phyloP scores from a whole-genome alignment of 2,329 filamentous ascomycete genomes.

The Pseudogymnoascus sp. region DNA sequence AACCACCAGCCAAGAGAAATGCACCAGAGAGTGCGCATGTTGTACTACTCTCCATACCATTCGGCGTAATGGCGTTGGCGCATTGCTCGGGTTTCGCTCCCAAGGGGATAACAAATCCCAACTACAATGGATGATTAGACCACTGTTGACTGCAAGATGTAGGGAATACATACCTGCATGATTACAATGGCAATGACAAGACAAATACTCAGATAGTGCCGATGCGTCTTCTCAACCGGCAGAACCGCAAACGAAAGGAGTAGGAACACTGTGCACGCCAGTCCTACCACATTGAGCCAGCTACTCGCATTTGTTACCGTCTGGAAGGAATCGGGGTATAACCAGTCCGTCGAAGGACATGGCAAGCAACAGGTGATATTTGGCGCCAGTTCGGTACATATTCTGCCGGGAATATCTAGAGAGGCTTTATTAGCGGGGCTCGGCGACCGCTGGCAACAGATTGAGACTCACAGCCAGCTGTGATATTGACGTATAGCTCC shows the following conservation, averaged over 20 bases:
- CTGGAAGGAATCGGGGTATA: slow-evolving; percentile 51
- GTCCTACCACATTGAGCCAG: slow-evolving; percentile 70
- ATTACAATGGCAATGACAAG: slow-evolving; percentile 66
- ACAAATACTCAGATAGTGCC: slow-evolving; percentile 89
- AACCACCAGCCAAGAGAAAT: slow-evolving; percentile 77
- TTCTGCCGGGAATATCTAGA: slow-evolving; percentile 44
- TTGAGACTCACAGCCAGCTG: background rate
- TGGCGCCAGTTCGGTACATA: slow-evolving; percentile 42
- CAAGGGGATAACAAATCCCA: slow-evolving; percentile 86
- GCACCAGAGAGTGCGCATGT: slow-evolving; percentile 84
- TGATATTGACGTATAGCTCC: background rate
- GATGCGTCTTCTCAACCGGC: slow-evolving; percentile 79
- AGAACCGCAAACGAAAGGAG: slow-evolving; percentile 71
- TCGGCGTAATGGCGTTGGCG: slow-evolving; percentile 81
- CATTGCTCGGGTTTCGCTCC: slow-evolving; percentile 73
- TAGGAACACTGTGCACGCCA: slow-evolving; percentile 65
- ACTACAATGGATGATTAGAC: slow-evolving; percentile 37
- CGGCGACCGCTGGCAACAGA: background rate
- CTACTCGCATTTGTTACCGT: slow-evolving; percentile 59
- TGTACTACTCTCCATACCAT: slow-evolving; percentile 76
- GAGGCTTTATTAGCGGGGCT: slow-evolving; percentile 15
- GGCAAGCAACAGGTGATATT: slow-evolving; percentile 72
- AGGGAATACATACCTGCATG: slow-evolving; percentile 59
- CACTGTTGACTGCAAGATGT: slow-evolving; percentile 4
- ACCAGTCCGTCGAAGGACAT: slow-evolving; percentile 78